Conservation (phyloP, 495 filamentous ascomycete genomes). For the Penicillium longicatenatum region DNA sequence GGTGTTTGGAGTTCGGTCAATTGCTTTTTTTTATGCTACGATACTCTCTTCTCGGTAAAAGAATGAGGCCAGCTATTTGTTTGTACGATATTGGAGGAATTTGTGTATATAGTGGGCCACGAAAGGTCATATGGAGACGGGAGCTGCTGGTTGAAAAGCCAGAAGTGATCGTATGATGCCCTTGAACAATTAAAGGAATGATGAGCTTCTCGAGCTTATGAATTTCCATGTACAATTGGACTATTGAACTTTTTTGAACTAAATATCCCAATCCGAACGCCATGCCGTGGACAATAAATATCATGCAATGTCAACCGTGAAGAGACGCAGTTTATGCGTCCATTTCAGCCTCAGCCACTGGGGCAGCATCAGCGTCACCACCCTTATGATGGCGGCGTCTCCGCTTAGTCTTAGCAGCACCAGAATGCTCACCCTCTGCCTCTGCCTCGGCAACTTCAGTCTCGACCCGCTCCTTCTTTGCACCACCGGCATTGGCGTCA, state of each 20-base stretch:
- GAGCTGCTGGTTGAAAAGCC: not conserved
- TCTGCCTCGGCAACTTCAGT: slow-evolving; percentile 15
- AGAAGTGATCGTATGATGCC: not conserved
- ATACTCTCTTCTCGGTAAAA: slow-evolving; percentile 22
- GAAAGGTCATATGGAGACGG: not conserved
- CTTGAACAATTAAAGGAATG: not conserved
- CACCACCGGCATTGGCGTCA: slow-evolving; percentile 1
- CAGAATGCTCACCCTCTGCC: slow-evolving; percentile 25
- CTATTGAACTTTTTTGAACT: slow-evolving; percentile 28
- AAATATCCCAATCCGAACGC: slow-evolving; percentile 36
- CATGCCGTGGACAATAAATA: slow-evolving; percentile 28
- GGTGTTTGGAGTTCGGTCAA: slow-evolving; percentile 21
- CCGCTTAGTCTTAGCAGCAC: slow-evolving; percentile 39
- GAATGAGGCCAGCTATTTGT: not conserved
- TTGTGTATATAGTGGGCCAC: slow-evolving; percentile 8
- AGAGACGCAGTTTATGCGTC: slow-evolving; percentile 27
- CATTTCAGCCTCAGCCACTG: slow-evolving; percentile 21
- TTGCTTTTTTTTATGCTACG: slow-evolving; percentile 10
- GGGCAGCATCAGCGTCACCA: slow-evolving; percentile 21
- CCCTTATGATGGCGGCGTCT: slow-evolving; percentile 50
- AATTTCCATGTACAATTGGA: slow-evolving; percentile 3
- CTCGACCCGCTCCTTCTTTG: slow-evolving; percentile 22
- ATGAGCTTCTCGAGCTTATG: not conserved
- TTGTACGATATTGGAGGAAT: slow-evolving; percentile 23
- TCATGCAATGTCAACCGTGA: slow-evolving; percentile 24